Conservation (phyloP, 2,329 filamentous ascomycete species). For the Gyromitra esculenta region DNA sequence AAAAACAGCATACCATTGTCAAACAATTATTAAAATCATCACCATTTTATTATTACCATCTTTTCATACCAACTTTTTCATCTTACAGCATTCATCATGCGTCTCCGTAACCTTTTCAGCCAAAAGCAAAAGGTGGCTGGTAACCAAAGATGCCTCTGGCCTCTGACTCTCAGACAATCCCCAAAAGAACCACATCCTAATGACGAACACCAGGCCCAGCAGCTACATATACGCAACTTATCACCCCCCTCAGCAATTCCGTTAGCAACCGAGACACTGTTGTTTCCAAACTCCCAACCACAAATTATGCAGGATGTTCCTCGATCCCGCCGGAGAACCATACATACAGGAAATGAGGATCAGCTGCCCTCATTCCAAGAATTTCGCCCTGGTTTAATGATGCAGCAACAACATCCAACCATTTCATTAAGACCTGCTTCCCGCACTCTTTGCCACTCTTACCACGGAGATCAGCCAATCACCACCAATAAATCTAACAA, state of each 20-base stretch:
- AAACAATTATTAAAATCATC: not conserved
- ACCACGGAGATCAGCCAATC: not conserved
- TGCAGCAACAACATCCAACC: not conserved
- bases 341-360: not conserved
- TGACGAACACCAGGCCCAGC: not conserved
- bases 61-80: not conserved
- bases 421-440: not conserved
- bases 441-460: not conserved
- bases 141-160: not conserved
- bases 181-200: not conserved
- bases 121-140: slow-evolving; percentile 5
- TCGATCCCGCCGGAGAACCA: not conserved
- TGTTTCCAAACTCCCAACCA: not conserved
- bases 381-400: not conserved
- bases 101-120: slow-evolving; percentile 16
- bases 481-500: not conserved
- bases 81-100: slow-evolving; percentile 13
- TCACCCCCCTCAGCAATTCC: not conserved
- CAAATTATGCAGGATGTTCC: not conserved
- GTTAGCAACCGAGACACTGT: not conserved
- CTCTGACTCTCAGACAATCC: slow-evolving; percentile 21
- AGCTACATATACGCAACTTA: not conserved
- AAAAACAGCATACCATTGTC: not conserved
- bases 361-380: not conserved
- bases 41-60: not conserved